Evolutionary conservation across 2,329 filamentous ascomycete species (phyloP).

Genomic region (Sarocladium strictum): DNA sequence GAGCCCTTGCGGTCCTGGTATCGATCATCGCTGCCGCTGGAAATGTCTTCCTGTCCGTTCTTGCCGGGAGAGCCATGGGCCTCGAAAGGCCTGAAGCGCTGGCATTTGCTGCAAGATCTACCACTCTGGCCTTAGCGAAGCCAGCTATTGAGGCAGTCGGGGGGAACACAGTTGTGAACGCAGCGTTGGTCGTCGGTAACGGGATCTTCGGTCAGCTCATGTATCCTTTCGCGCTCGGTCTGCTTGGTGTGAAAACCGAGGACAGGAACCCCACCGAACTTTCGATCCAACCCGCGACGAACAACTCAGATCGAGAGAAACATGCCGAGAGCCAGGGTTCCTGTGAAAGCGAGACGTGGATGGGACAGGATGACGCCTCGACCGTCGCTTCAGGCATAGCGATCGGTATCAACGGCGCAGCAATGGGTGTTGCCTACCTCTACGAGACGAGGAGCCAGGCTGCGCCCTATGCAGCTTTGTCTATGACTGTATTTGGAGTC

Average conservation of each 20-base stretch:
- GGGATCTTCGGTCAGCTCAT: constrained; percentile 39
- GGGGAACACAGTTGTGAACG: constrained; percentile 41
- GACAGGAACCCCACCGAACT: no score
- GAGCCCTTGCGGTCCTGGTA: constrained; percentile 31
- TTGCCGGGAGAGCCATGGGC: constrained; percentile 28
- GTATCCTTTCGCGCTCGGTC: constrained; percentile 29
- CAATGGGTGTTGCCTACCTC: constrained; percentile 53
- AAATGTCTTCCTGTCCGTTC: constrained; percentile 37
- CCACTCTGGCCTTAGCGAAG: constrained; percentile 43
- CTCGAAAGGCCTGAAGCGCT: constrained; percentile 29
- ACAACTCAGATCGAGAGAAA: neutral
- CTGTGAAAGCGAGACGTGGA: neutral
- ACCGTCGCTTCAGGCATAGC: constrained; percentile 45
- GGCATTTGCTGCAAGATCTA: constrained; percentile 43
- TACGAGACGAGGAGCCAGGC: constrained; percentile 47
- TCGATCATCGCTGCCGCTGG: constrained; percentile 30
- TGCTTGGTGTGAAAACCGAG: constrained; percentile 19
- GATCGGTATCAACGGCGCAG: constrained; percentile 52
- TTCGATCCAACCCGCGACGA: neutral
- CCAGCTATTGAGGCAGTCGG: constrained; percentile 39
- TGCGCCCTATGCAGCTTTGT: constrained; percentile 49
- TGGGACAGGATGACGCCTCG: constrained; percentile 22
- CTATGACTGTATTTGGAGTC: constrained; percentile 52
- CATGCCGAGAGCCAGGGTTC: neutral
- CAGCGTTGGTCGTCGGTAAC: constrained; percentile 45